Percentiles rank a stretch among this genome's conserved stretches.
These are phyloP conservation scores for Adansonia gregorii DNA, from an alignment of 441 rosid species.

Conservation along the genomic window DNA sequence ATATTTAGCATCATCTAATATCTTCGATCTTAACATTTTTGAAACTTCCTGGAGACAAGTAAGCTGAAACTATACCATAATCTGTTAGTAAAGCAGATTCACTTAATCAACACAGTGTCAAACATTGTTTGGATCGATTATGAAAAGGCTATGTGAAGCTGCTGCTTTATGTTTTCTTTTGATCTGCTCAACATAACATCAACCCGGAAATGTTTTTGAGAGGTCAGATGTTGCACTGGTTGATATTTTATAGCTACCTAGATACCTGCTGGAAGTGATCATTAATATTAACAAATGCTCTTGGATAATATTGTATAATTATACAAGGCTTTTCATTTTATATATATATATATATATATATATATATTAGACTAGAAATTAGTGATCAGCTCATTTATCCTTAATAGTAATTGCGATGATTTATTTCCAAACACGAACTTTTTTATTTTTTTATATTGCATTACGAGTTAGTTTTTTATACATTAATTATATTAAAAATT, in stretches of 20 bases:
- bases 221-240: not conserved
- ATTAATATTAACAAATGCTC: not conserved
- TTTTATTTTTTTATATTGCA: not conserved
- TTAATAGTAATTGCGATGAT: not conserved
- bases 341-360: not conserved
- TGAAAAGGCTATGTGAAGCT: not conserved
- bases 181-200: not conserved
- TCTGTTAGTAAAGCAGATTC: not conserved
- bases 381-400: too few species aligned
- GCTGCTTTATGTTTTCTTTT: not conserved
- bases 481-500: too few species aligned
- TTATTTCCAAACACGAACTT: not conserved
- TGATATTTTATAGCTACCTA: not conserved
- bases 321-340: not conserved
- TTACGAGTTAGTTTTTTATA: too few species aligned
- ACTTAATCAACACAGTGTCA: not conserved
- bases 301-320: not conserved
- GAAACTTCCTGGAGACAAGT: slow-evolving; percentile 18
- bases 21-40: slow-evolving; percentile 17
- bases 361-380: too few species aligned
- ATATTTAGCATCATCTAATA: not conserved
- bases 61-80: not conserved
- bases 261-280: not conserved
- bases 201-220: not conserved
- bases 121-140: slow-evolving; percentile 4